These are phyloP conservation scores for Lizonia empirigonia DNA, from an alignment of 2,329 filamentous ascomycete species.

Conservation along the genomic window DNA sequence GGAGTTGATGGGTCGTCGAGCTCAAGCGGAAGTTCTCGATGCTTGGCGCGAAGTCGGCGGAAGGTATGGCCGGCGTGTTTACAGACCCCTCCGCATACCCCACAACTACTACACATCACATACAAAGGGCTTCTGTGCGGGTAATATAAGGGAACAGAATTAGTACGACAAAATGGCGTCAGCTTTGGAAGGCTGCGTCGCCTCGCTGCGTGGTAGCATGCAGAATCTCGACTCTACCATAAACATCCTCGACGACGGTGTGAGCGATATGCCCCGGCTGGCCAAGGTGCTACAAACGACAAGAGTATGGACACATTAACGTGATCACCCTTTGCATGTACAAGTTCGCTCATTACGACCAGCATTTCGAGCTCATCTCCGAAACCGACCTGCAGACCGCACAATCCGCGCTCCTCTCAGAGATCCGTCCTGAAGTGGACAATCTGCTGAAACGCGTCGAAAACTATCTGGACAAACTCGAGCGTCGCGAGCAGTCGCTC, in stretches of 20 bases:
- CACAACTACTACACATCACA: constrained; percentile 14
- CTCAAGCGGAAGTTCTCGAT: constrained; percentile 21
- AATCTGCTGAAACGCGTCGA: constrained; percentile 81
- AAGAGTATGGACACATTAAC: constrained; percentile 52
- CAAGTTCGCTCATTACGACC: constrained; percentile 1
- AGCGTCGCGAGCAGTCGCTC: constrained; percentile 80
- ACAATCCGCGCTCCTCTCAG: constrained; percentile 81
- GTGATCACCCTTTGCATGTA: no score
- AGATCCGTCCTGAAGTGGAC: constrained; percentile 85
- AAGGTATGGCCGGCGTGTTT: constrained; percentile 30
- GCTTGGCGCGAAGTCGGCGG: constrained; percentile 34
- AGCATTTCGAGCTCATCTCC: constrained; percentile 94
- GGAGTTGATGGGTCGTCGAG: constrained; percentile 25
- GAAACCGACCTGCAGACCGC: constrained; percentile 81
- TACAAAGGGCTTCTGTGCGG: neutral
- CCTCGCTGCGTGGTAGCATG: constrained; percentile 65
- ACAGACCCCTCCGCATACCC: constrained; percentile 23
- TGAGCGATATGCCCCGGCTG: constrained; percentile 67
- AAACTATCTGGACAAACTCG: constrained; percentile 80
- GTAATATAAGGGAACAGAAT: neutral
- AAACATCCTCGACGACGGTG: constrained; percentile 65
- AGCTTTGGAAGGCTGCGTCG: constrained; percentile 64
- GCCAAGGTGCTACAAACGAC: constrained; percentile 68
- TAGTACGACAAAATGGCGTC: constrained; percentile 31
- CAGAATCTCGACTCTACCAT: constrained; percentile 67